Evolutionary conservation across 2,329 filamentous ascomycete genomes (phyloP), one percentile per base, ranked within the genome.

Genomic region (Penicillium janthinellum): DNA sequence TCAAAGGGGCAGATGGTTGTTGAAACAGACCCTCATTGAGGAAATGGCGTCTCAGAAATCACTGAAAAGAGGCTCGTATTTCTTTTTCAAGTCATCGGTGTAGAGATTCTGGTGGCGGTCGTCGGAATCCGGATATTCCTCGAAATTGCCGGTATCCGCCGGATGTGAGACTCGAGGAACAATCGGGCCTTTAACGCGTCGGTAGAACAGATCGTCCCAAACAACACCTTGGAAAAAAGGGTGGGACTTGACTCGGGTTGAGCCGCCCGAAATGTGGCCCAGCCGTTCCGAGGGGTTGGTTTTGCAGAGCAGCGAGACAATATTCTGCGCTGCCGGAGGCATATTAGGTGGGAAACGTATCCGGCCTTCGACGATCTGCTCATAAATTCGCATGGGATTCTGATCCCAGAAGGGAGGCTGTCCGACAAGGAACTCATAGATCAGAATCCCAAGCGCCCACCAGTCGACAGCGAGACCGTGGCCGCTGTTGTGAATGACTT

Each of bases 351-450:
- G 86, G 69, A 84, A 88, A 59, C 85, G 84, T 42, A 89, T 74
- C 60, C 81, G 83, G 59, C 86, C 86, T 72, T 86, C 83, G 14
- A 88, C 85, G 64, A 89, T 89, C 70, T 86, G 86, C 72, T 88
- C 86, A 71, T 88, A 88, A 62, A 88, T 88, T 61, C 86, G 86
- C 84, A 88, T 87, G 3, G 86, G 86, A 65, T 88, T 88, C 60
- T 87, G 84, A 70, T 88, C 86, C 86, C 86, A 89, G 72, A 88
- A 89, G 0, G 86, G 86, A 22, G 86, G 86, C 67, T 88, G 86
- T 54, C 86, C 86, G 52, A 88, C 86, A 20, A 89, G 77, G 69
- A 89, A 88, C 66, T 89, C 86, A 72, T 88, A 88, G 44, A 88
- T 84, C 35, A 89, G 76, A 63, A 89, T 88, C 28, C 86, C 86